A percentile compares a stretch with the other conserved stretches of the same genome.
phyloP scores from a whole-genome alignment of 306 rosid genomes.

The Prunus persica region DNA sequence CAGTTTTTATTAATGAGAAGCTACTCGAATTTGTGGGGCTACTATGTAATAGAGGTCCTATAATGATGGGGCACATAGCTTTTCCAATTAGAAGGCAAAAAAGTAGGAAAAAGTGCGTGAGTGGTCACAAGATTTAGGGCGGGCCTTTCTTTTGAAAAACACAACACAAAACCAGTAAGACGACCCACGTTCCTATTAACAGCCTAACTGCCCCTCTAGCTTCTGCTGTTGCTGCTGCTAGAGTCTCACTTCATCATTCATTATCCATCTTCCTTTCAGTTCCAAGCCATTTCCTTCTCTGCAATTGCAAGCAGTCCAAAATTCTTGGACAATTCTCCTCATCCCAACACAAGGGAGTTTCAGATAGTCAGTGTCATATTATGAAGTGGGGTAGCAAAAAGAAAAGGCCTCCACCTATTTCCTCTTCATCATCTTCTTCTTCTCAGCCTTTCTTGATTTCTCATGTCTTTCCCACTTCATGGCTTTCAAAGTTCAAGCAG shows the following conservation, averaged over 20 bases:
- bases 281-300: conserved; percentile 7
- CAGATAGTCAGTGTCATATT: background rate
- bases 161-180: conserved; percentile 25
- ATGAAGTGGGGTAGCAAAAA: conserved; percentile 72
- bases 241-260: conserved; percentile 18
- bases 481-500: conserved; percentile 76
- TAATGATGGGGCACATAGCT: conserved; percentile 23
- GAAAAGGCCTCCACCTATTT: conserved; percentile 34
- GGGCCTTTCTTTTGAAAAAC: conserved; percentile 61
- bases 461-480: conserved; percentile 55
- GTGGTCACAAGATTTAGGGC: conserved; percentile 75
- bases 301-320: conserved; percentile 5
- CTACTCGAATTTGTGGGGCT: background rate
- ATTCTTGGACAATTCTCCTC: background rate
- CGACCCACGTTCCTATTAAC: conserved; percentile 69
- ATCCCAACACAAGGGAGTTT: background rate
- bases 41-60: conserved; percentile 30
- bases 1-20: background rate
- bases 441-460: conserved; percentile 59
- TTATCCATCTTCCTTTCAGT: background rate
- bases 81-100: conserved; percentile 28
- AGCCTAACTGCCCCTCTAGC: conserved; percentile 40
- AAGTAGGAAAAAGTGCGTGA: conserved; percentile 53
- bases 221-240: background rate
- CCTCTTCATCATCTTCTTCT: conserved; percentile 42